A percentile compares a stretch with the other conserved stretches of the same genome.
Evolutionary conservation across 2,329 filamentous ascomycete genomes (phyloP).

Genomic region (Pseudocercospora crystallina): DNA sequence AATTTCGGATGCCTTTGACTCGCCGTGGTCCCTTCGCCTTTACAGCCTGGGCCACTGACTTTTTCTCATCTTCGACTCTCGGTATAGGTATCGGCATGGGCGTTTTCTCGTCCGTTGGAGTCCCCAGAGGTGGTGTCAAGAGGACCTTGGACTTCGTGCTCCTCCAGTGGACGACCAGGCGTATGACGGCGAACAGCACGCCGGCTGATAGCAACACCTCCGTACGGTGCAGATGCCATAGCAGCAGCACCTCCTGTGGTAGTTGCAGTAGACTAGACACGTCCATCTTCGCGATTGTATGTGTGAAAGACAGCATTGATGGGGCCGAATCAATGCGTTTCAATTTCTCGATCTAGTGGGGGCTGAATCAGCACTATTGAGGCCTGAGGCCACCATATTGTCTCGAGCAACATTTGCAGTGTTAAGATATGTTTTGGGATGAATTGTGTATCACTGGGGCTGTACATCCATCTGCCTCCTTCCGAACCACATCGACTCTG

Average conservation of each 20-base stretch:
- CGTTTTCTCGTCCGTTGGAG: constrained; percentile 25
- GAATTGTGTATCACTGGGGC: no score
- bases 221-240: constrained; percentile 34
- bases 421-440: no score
- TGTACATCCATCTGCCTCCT: no score
- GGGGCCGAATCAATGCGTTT: no score
- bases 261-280: constrained; percentile 20
- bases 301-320: no score
- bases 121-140: constrained; percentile 25
- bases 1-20: constrained; percentile 31
- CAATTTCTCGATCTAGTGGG: no score
- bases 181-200: constrained; percentile 29
- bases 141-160: constrained; percentile 22
- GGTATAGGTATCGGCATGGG: not conserved
- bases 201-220: constrained; percentile 33
- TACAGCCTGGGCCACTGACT: not conserved
- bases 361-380: no score
- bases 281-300: constrained; percentile 13
- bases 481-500: no score
- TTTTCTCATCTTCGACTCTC: not conserved
- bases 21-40: constrained; percentile 29
- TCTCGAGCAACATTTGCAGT: no score
- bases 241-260: constrained; percentile 30
- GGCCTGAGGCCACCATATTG: no score
- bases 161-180: constrained; percentile 29